Base-by-base conservation (phyloP, 345 rosid genomes). In the Lenwebbia sp. region DNA sequence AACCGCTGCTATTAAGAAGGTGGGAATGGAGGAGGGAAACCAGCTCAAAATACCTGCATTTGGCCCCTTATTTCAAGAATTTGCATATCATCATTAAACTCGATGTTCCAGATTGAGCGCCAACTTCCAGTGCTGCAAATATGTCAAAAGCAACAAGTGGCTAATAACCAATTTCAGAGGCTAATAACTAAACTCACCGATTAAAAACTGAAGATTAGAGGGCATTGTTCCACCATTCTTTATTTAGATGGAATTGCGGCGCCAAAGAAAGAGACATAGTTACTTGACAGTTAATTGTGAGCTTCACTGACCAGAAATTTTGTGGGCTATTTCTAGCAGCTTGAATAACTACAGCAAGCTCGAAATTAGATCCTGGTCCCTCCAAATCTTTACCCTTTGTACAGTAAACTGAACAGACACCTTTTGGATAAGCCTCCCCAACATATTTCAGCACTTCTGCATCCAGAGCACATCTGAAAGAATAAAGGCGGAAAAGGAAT, bases 401-500 rank as follows among this genome's bases (percentile, higher is more conserved):
- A 90, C 98, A 94, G 88, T 92, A 95, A 85, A 96, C 98, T 5
- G 96, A 90, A 91, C 92, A 94, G 49, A 95, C 86, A 85, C 99
- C 99, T 90, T 95, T 97, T 14, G 99, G 98, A 90, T 96, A 97
- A 87, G 96, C 94, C 90, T 96, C 99, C 83, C 91, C 93, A 70
- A 91, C 97, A 89, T 97, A 97, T 91, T 91, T 95, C 51, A 92
- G 92, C 70, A 96, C 86, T 90, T 97, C 99, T 49, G 94, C 95
- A 88, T 97, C 99, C 62, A 97, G 89, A 86, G 98, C 93, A 92
- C 85, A 91, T 88, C 99, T 97, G 93, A 86, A 90, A 92, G 37
- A 60, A 44, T 52, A 47, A 86, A 88, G 87, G 70, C 6, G 28
- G 54, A 82, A 75, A 26, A 14, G 62, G 23, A 49, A 55, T 56